Base-by-base conservation (phyloP, 2,329 filamentous ascomycete genomes). In the Calonectria crousiana region DNA sequence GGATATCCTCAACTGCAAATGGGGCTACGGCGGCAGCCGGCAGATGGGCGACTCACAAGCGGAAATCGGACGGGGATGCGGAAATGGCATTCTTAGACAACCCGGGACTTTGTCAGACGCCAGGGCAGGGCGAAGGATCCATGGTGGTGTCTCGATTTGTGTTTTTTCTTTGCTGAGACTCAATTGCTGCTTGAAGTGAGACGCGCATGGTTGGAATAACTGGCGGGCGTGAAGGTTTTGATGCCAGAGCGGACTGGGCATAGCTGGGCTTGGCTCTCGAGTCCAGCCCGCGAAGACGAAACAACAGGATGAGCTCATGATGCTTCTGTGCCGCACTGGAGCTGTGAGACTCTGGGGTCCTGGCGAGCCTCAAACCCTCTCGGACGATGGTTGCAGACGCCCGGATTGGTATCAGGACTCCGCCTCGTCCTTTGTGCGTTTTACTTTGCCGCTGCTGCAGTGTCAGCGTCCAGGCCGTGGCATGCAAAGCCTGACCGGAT, bases 131-230 rank as follows among this genome's bases (percentile, higher is more conserved):
- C 23, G 38, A 49, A 58, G 41, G 44, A 47, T 66, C 44, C 47
- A 28, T 44, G 49, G 49, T 30, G 30, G 66, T 75, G 75, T 76
- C 73, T 75, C 66, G 68, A 71, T 30, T 69, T 47, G 58, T 58
- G 70, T 69, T 18, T 71, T 47, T 69, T 18, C 69, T 47, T 47
- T 53, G 60, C 52, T 69, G 68, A 78, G 67, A 77, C 52, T 49
- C 32, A 52, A 52, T 71, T 75, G 64, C 44, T 73, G 62, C 51
- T 72, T 62, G 36, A 67, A 72, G 75, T 69, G 75, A 77, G 77
- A 79, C 62, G 73, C 49, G 72, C 72, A 76, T 72, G 70, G 75
- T 65, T 74, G 67, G 67, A 78, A 74, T 34, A 20, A 30, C 56
- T 38, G 56, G 23, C 34, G 18, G 14, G 23, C 34, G 38, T 41